Base-by-base conservation (phyloP, 2,329 filamentous ascomycete genomes). In the Claviceps sp. region DNA sequence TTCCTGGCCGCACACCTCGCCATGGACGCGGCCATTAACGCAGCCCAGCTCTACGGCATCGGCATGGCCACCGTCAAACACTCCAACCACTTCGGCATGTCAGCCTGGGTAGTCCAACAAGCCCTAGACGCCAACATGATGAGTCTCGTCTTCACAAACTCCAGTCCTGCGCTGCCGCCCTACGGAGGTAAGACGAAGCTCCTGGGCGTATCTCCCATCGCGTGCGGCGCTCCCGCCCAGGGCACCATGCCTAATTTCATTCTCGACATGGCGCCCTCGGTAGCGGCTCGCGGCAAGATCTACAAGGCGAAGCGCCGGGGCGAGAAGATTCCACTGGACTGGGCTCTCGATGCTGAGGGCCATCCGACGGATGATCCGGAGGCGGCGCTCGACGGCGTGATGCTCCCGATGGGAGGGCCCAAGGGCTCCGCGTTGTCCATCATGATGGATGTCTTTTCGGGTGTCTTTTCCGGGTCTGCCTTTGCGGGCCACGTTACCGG, bases 381-480 rank as follows among this genome's bases (percentile, higher is more conserved):
- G 1, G 74, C 73, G 20, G 88, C 87, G 0, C 68, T 93, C 9
- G 78, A 80, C 37, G 86, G 86, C 1, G 85, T 90, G 3, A 91
- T 93, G 87, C 68, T 91, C 20, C 86, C 87, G 0, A 89, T 93
- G 84, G 86, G 86, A 2, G 87, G 88, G 0, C 86, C 87, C 0
- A 93, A 93, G 65, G 88, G 88, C 0, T 86, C 83, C 2, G 88
- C 78, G 0, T 65, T 93, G 42, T 72, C 85, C 0, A 79, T 93
- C 52, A 91, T 89, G 85, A 93, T 93, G 88, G 86, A 93, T 62
- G 84, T 94, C 2, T 91, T 93, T 62, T 89, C 85, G 0, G 87
- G 86, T 0, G 83, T 86, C 0, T 61, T 93, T 0, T 88, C 85
- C 0, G 87, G 86, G 0, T 84, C 82, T 37, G 86, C 86, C 0